Percentiles rank a stretch among this genome's conserved stretches.
These are phyloP conservation scores for Pseudogymnoascus sp. DNA, from an alignment of 2,329 filamentous ascomycete genomes.

Conservation along the genomic window DNA sequence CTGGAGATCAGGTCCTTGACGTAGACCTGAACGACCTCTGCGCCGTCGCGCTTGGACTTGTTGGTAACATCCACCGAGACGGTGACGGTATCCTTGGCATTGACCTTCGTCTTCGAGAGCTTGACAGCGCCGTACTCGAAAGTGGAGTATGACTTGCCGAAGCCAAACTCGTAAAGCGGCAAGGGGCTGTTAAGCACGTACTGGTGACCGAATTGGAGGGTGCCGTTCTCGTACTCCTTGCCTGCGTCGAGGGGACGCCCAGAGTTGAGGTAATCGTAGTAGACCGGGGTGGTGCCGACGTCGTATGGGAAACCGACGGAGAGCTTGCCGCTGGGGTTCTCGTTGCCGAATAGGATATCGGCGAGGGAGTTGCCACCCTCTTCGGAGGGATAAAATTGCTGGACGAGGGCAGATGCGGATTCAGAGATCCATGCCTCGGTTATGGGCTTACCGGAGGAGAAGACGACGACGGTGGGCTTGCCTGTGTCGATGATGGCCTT, in stretches of 20 bases:
- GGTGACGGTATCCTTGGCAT: slow-evolving; percentile 41
- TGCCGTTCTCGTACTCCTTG: slow-evolving; percentile 65
- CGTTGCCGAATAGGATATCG: slow-evolving; percentile 70
- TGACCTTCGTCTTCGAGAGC: slow-evolving; percentile 31
- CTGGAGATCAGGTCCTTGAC: slow-evolving; percentile 41
- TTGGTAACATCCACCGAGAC: slow-evolving; percentile 52
- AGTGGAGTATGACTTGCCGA: slow-evolving; percentile 63
- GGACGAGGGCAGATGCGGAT: slow-evolving; percentile 56
- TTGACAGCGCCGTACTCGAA: slow-evolving; percentile 47
- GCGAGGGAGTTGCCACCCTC: slow-evolving; percentile 76
- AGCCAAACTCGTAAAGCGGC: slow-evolving; percentile 81
- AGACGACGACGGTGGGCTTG: slow-evolving; percentile 71
- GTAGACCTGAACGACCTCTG: slow-evolving; percentile 51
- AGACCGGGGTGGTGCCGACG: slow-evolving; percentile 59
- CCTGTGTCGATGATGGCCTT: slow-evolving; percentile 60
- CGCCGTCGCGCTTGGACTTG: slow-evolving; percentile 44
- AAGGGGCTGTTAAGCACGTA: slow-evolving; percentile 71
- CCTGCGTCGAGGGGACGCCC: slow-evolving; percentile 68
- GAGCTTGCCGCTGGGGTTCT: slow-evolving; percentile 61
- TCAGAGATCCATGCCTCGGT: slow-evolving; percentile 66
- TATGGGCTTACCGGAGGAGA: slow-evolving; percentile 71
- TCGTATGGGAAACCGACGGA: slow-evolving; percentile 64
- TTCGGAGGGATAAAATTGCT: slow-evolving; percentile 71
- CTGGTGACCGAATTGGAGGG: slow-evolving; percentile 76
- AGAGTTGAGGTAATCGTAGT: slow-evolving; percentile 66